These are phyloP conservation scores for Penicillium sp. DNA, from an alignment of 2,329 filamentous ascomycete species.

Conservation along the genomic window DNA sequence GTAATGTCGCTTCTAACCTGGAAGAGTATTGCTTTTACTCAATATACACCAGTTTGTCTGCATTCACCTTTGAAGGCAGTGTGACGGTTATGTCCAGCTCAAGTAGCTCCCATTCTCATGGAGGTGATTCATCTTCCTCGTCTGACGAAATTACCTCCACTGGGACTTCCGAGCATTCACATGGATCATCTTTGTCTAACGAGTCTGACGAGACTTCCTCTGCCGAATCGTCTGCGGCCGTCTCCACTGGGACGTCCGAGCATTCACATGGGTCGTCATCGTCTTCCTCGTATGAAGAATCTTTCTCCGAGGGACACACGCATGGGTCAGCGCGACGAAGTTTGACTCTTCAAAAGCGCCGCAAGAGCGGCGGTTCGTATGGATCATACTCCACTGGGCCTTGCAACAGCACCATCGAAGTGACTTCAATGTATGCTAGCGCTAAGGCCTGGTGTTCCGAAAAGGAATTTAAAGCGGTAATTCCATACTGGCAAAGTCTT, in stretches of 20 bases:
- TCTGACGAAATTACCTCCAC: not conserved
- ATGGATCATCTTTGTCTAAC: not conserved
- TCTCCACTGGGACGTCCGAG: too few species aligned
- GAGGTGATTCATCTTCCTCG: not conserved
- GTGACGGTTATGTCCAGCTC: not conserved
- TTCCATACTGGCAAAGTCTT: conserved; percentile 4
- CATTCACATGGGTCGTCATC: not conserved
- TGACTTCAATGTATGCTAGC: conserved; percentile 9
- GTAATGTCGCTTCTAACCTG: not conserved
- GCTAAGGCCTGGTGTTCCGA: not conserved
- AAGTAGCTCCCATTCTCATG: not conserved
- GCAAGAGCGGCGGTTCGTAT: not conserved
- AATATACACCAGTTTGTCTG: conserved; percentile 9
- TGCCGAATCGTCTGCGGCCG: not conserved
- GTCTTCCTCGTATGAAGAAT: not conserved
- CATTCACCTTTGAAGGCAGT: not conserved
- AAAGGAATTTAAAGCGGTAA: not conserved
- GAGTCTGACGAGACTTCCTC: too few species aligned
- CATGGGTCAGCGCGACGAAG: not conserved
- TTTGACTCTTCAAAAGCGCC: not conserved
- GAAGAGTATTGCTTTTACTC: conserved; percentile 16
- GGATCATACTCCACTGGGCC: conserved; percentile 1
- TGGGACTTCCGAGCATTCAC: not conserved
- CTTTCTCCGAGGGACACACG: not conserved
- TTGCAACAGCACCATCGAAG: conserved; percentile 1